Evolutionary conservation across 2,329 filamentous ascomycete species (phyloP).

Genomic region (Zymoseptoria tritici): DNA sequence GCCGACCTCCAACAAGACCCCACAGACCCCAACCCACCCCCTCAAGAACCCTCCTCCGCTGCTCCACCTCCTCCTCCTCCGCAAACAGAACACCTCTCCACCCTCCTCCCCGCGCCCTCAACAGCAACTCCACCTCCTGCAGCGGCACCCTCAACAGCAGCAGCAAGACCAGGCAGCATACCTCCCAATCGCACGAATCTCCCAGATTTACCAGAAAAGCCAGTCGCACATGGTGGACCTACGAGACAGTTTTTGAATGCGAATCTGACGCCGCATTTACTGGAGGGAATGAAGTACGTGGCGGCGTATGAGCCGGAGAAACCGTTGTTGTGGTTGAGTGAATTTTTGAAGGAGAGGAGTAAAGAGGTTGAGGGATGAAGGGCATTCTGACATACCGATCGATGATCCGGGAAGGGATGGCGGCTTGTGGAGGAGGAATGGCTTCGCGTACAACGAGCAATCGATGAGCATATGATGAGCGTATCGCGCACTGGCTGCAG

Average conservation of each 20-base stretch:
- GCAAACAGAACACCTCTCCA: slow-evolving; percentile 13
- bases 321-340: slow-evolving; percentile 42
- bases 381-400: too few species aligned
- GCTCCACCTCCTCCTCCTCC: slow-evolving; percentile 1
- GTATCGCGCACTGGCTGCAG: too few species aligned
- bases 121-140: slow-evolving; percentile 20
- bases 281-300: slow-evolving; percentile 47
- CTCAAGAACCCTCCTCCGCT: slow-evolving; percentile 13
- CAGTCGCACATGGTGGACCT: slow-evolving; percentile 41
- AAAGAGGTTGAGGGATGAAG: slow-evolving; percentile 38
- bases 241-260: slow-evolving; percentile 44
- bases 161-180: slow-evolving; percentile 20
- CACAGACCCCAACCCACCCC: slow-evolving; percentile 21
- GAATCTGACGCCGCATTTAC: slow-evolving; percentile 43
- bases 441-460: too few species aligned
- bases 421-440: too few species aligned
- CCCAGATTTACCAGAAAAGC: slow-evolving; percentile 27
- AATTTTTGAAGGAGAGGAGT: slow-evolving; percentile 41
- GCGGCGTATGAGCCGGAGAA: slow-evolving; percentile 46
- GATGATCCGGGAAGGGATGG: too few species aligned
- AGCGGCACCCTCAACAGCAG: slow-evolving; percentile 5
- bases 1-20: slow-evolving; percentile 17
- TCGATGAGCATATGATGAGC: too few species aligned
- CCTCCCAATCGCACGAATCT: slow-evolving; percentile 21
- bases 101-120: slow-evolving; percentile 7